These are phyloP conservation scores for Avena atlantica DNA, from an alignment of 176 grass and related monocot genomes.

Conservation along the genomic window DNA sequence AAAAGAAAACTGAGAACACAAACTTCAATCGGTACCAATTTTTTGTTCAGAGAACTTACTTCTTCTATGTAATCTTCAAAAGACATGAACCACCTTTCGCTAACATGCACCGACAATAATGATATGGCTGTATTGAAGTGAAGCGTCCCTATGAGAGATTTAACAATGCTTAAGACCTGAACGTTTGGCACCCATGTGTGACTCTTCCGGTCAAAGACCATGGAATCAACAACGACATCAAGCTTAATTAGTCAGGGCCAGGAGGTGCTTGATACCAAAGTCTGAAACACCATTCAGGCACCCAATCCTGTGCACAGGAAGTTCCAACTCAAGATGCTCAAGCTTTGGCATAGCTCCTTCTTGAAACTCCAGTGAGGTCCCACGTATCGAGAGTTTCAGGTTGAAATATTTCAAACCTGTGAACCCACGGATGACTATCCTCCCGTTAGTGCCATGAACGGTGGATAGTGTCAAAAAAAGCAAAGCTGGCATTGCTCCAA, in stretches of 20 bases:
- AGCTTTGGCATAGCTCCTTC: background rate
- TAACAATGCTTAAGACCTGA: no score
- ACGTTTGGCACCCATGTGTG: no score
- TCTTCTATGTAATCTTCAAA: no score
- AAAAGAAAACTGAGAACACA: no score
- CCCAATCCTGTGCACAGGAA: background rate
- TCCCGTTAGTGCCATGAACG: background rate
- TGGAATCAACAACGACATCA: background rate
- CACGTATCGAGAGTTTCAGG: fast-evolving
- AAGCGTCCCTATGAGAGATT: no score
- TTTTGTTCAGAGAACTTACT: no score
- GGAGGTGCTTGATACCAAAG: background rate
- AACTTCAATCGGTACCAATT: no score
- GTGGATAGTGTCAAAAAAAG: background rate
- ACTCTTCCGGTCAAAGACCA: no score
- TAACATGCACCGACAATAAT: no score
- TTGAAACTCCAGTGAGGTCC: background rate
- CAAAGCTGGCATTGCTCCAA: conserved; percentile 27
- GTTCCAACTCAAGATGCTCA: background rate
- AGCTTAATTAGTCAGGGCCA: background rate
- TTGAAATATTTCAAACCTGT: conserved; percentile 14
- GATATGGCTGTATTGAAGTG: no score
- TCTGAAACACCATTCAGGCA: background rate
- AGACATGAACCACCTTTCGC: no score
- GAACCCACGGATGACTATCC: background rate